These are phyloP conservation scores for Friedmanniomyces simplex DNA, from an alignment of 495 filamentous ascomycete genomes.

Conservation along the genomic window DNA sequence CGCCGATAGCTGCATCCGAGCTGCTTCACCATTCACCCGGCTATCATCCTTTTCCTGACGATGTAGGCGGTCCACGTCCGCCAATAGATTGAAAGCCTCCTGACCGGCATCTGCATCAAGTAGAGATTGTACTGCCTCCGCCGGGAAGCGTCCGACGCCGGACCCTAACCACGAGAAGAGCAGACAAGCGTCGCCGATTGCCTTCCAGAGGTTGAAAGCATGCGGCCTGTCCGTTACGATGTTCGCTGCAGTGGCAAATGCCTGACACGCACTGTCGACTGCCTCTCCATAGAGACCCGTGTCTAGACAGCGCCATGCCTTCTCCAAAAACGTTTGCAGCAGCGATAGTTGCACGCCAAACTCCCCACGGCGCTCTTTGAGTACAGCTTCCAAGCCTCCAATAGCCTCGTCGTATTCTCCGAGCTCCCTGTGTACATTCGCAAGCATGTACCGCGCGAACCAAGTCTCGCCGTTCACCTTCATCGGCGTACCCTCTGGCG, in stretches of 20 bases:
- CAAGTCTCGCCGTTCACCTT: constrained; percentile 53
- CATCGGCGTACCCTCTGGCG: constrained; percentile 46
- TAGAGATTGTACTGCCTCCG: constrained; percentile 42
- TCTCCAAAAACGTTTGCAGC: constrained; percentile 77
- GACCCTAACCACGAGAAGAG: constrained; percentile 69
- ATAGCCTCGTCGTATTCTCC: constrained; percentile 81
- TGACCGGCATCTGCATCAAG: constrained; percentile 42
- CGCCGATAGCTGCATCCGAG: not conserved
- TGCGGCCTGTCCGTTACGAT: constrained; percentile 45
- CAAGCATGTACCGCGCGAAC: constrained; percentile 96
- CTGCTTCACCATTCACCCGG: constrained; percentile 22
- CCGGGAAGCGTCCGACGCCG: constrained; percentile 48
- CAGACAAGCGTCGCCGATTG: constrained; percentile 78
- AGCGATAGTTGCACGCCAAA: constrained; percentile 78
- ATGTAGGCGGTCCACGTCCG: constrained; percentile 57
- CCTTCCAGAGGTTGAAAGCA: constrained; percentile 93
- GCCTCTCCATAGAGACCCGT: constrained; percentile 76
- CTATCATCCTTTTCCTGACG: constrained; percentile 29
- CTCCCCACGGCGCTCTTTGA: constrained; percentile 55
- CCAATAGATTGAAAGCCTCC: constrained; percentile 49
- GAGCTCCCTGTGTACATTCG: constrained; percentile 84
- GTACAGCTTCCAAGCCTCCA: constrained; percentile 58
- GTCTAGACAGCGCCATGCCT: constrained; percentile 63
- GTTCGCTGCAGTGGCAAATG: constrained; percentile 43
- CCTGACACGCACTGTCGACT: constrained; percentile 51